Percentiles rank a stretch among this genome's conserved stretches.
Conservation (phyloP, 768 basidiomycete species). For the Paxillus ammoniavirescens region DNA sequence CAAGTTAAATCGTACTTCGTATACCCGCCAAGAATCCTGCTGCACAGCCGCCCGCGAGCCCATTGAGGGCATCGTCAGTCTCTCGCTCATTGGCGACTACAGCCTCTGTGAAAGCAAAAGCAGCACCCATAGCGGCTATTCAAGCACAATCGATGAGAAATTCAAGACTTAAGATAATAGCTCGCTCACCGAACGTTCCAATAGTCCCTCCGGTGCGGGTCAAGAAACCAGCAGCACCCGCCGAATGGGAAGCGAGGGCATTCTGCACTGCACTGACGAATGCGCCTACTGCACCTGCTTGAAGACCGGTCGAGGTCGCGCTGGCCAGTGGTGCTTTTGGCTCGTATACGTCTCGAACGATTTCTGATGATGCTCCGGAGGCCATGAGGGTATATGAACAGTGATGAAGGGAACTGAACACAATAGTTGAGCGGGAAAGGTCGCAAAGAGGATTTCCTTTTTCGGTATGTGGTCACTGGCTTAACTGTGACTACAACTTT, state of each 20-base stretch:
- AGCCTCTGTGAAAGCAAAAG: constrained; percentile 82
- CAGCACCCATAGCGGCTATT: constrained; percentile 84
- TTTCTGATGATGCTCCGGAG: constrained; percentile 15
- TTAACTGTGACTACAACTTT: no score
- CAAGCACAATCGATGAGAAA: constrained; percentile 6
- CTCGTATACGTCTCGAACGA: constrained; percentile 33
- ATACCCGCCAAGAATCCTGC: constrained; percentile 91
- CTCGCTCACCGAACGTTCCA: constrained; percentile 79
- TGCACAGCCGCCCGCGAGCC: constrained; percentile 85
- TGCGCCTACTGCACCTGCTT: constrained; percentile 62
- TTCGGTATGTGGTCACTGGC: constrained; percentile 2
- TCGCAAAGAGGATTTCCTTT: constrained; percentile 18
- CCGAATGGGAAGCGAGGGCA: constrained; percentile 71
- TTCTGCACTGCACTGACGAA: constrained; percentile 77
- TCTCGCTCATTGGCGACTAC: constrained; percentile 77
- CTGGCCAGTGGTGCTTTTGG: constrained; percentile 55
- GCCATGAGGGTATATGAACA: constrained; percentile 19
- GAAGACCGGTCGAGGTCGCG: constrained; percentile 58
- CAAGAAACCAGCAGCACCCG: constrained; percentile 82
- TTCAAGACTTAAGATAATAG: background rate
- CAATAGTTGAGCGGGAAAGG: constrained; percentile 2
- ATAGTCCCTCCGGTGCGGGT: constrained; percentile 88
- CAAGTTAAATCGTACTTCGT: constrained; percentile 50
- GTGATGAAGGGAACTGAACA: constrained; percentile 6
- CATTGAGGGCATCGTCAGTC: constrained; percentile 78